Evolutionary conservation across 1,284 basidiomycete species (phyloP).

Genomic region (Earliella scabrosa): DNA sequence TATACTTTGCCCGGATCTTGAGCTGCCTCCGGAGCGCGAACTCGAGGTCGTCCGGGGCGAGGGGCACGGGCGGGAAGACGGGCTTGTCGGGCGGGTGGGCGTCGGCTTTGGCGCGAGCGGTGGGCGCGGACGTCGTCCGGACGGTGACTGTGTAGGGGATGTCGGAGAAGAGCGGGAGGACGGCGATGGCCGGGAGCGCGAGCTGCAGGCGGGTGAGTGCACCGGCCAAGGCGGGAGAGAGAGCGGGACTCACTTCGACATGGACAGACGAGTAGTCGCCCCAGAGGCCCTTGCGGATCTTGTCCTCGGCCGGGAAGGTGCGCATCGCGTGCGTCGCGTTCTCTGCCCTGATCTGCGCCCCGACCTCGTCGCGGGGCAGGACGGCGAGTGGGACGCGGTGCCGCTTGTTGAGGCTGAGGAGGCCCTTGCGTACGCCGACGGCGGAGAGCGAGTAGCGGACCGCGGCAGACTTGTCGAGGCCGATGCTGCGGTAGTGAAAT

Average conservation of each 20-base stretch:
- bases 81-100: slow-evolving; percentile 2
- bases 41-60: neutral
- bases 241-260: slow-evolving; percentile 23
- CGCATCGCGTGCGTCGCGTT: slow-evolving; percentile 7
- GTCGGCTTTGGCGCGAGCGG: slow-evolving; percentile 3
- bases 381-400: slow-evolving; percentile 20
- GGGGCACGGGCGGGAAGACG: slow-evolving; percentile 12
- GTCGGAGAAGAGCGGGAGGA: slow-evolving; percentile 7
- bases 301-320: slow-evolving; percentile 3
- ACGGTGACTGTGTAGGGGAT: slow-evolving; percentile 14
- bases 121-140: slow-evolving; percentile 10
- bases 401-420: slow-evolving; percentile 21
- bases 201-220: slow-evolving; percentile 6
- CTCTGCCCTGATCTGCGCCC: slow-evolving; percentile 2
- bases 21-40: slow-evolving; percentile 7
- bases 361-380: slow-evolving; percentile 20
- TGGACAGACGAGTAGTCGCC: slow-evolving; percentile 25
- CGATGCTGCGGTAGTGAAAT: slow-evolving; percentile 14
- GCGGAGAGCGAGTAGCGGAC: slow-evolving; percentile 25
- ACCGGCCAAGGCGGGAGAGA: neutral
- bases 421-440: slow-evolving; percentile 23
- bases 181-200: slow-evolving; percentile 9
- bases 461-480: slow-evolving; percentile 1
- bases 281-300: slow-evolving; percentile 28
- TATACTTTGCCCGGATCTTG: neutral